A percentile compares a stretch with the other conserved stretches of the same genome.
Evolutionary conservation across 768 basidiomycete species (phyloP).

Genomic region (Phanerochaete sordida): DNA sequence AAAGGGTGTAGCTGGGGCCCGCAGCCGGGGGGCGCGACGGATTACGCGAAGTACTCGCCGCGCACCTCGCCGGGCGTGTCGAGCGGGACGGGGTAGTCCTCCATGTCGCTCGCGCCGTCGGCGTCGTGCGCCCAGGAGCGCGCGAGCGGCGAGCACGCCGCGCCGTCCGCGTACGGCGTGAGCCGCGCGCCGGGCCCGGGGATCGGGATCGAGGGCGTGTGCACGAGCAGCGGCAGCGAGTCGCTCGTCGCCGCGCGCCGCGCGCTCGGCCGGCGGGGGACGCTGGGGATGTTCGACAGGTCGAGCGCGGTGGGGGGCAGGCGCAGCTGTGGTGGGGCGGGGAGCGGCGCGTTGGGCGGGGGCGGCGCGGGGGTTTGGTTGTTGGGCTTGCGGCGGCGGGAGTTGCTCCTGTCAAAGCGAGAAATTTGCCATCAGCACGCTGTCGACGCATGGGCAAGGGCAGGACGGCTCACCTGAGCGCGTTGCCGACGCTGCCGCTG

Average conservation of each 20-base stretch:
- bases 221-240: background rate
- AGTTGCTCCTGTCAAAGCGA: background rate
- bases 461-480: conserved; percentile 28
- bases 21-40: background rate
- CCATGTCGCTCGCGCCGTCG: background rate
- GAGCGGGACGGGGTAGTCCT: conserved; percentile 1
- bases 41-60: conserved; percentile 1
- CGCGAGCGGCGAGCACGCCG: background rate
- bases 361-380: background rate
- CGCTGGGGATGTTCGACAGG: background rate
- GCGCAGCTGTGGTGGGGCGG: background rate
- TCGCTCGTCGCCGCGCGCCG: background rate
- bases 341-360: background rate
- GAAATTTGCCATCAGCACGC: background rate
- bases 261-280: background rate
- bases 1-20: background rate
- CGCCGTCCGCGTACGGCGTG: background rate
- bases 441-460: background rate
- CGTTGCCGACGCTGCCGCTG: conserved; percentile 45
- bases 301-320: background rate
- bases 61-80: conserved; percentile 5
- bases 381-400: conserved; percentile 5
- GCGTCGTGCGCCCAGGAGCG: background rate
- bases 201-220: background rate
- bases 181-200: background rate